These are phyloP conservation scores for Debaryomyces coudertii DNA, from an alignment of 1,139 yeast genomes.

Conservation along the genomic window DNA sequence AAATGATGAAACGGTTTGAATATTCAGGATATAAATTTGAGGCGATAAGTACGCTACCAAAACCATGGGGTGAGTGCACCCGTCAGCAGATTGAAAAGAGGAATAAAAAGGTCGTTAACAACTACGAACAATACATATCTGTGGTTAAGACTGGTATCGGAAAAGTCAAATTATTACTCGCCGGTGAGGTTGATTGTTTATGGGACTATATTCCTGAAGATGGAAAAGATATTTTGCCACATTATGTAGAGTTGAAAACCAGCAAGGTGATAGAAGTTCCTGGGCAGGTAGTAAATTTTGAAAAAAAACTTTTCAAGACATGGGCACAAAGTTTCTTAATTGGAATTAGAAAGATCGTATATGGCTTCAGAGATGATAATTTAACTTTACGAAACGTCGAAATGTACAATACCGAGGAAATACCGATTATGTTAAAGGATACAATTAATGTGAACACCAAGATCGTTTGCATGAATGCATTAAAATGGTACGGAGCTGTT, in stretches of 20 bases:
- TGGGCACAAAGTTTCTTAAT: constrained; percentile 95
- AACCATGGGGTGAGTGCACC: constrained; percentile 73
- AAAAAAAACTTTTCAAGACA: constrained; percentile 68
- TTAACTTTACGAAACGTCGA: constrained; percentile 69
- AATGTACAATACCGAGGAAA: constrained; percentile 72
- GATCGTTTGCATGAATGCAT: constrained; percentile 71
- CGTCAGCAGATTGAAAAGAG: constrained; percentile 71
- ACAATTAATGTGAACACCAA: constrained; percentile 47
- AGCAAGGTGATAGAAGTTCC: constrained; percentile 55
- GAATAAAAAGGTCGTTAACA: constrained; percentile 58
- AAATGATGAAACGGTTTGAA: constrained; percentile 46
- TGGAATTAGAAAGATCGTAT: constrained; percentile 76
- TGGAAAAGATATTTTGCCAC: constrained; percentile 54
- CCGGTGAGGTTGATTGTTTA: constrained; percentile 91
- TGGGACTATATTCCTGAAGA: constrained; percentile 74
- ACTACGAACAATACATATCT: constrained; percentile 75
- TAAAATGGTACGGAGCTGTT: constrained; percentile 84
- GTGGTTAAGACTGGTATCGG: constrained; percentile 88
- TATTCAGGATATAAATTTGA: constrained; percentile 88
- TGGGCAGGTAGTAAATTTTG: constrained; percentile 62
- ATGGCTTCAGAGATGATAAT: constrained; percentile 84
- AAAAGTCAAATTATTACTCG: constrained; percentile 64
- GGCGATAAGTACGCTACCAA: constrained; percentile 69
- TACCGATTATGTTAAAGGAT: constrained; percentile 63
- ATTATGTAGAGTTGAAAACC: constrained; percentile 88